phyloP scores from a whole-genome alignment of 192 early-diverging fungal species.

The Coemansia reversa region DNA sequence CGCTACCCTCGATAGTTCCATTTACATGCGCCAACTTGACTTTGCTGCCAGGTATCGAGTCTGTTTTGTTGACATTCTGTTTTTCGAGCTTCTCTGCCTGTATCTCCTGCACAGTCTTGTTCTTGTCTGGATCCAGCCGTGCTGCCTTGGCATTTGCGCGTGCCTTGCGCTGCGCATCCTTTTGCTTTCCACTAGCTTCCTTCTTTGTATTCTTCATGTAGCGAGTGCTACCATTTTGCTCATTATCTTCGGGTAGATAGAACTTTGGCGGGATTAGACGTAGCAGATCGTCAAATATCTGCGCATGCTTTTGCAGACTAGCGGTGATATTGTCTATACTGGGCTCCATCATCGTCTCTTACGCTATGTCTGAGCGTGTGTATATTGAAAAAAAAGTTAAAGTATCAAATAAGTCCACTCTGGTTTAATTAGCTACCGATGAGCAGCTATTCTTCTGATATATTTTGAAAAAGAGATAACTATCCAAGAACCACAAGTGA shows the following conservation, averaged over 20 bases:
- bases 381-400: no score
- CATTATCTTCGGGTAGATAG: slow-evolving; percentile 69
- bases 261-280: slow-evolving; percentile 82
- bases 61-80: slow-evolving; percentile 37
- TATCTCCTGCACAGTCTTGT: slow-evolving; percentile 68
- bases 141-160: slow-evolving; percentile 24
- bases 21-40: slow-evolving; percentile 5
- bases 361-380: no score
- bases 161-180: slow-evolving; percentile 84
- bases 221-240: slow-evolving; percentile 51
- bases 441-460: no score
- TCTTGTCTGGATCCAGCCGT: slow-evolving; percentile 80
- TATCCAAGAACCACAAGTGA: no score
- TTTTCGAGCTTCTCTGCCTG: slow-evolving; percentile 60
- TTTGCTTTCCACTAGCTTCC: slow-evolving; percentile 83
- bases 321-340: slow-evolving; percentile 50
- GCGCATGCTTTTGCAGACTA: slow-evolving; percentile 63
- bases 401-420: no score
- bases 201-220: slow-evolving; percentile 82
- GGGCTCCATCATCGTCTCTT: slow-evolving; percentile 7
- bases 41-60: slow-evolving; percentile 11
- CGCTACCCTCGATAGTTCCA: slow-evolving; percentile 34
- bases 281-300: slow-evolving; percentile 73
- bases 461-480: no score
- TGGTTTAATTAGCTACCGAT: no score